Base-by-base conservation (phyloP, 2,329 filamentous ascomycete genomes). In the Elsinoe batatas region DNA sequence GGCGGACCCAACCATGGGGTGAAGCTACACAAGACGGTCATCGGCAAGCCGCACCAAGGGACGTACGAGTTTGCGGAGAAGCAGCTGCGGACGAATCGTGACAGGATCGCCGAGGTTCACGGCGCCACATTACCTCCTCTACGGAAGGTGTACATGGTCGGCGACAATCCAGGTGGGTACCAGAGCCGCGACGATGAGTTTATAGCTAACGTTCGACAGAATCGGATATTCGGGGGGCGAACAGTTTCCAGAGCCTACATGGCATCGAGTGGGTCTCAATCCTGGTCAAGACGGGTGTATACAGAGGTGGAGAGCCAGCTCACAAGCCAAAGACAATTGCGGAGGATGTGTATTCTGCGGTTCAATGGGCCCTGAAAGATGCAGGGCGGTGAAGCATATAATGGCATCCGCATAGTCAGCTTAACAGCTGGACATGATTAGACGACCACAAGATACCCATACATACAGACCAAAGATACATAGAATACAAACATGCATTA, bases 151-250 rank as follows among this genome's bases (percentile, higher is more conserved):
- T 97, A 95, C 71, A 97, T 97, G 91, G 81, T 97, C 40, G 93
- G 93, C 1, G 75, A 77, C 57, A 78, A 77, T 57, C 75, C 74
- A n/a, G 60, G 61, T 61, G 53, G 36, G 58, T 57, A 6, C 3
- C 3, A 17, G 3, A 5, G 11, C 15, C 10, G 12, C 22, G 6
- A 17, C 11, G 3, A 22, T 7, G 17, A 13, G 8, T 3, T 8
- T 12, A 20, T 11, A 22, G n/a, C 55, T 57, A 17, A 57, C n/a
- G 2, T 4, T 50, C 6, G 13, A 8, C 87, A 4, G 88, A 88
- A 66, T 93, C 87, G 62, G 93, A 98, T 68, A 95, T 98, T 61
- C 76, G 81, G 4, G 93, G 93, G 5, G 91, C 88, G 17, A 95
- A 95, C 67, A 78, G 79, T 44, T 95, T 86, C 65, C 65, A 73